Base-by-base conservation (phyloP, 768 basidiomycete genomes). In the Ramaria rubella region DNA sequence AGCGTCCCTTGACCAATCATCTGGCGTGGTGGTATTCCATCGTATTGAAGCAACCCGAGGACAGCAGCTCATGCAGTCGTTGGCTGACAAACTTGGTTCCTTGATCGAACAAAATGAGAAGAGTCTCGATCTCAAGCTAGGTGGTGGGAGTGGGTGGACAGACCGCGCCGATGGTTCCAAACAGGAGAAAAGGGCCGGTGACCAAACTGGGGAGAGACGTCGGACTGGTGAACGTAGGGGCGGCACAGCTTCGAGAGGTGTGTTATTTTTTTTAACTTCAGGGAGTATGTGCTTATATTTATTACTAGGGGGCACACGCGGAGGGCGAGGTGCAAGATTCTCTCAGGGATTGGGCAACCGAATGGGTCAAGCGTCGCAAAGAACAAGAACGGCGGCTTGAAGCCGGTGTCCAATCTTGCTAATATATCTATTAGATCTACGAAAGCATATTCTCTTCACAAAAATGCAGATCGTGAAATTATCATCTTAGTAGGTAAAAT, bases 51-150 rank as follows among this genome's bases (percentile, higher is more conserved):
- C 90, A 34, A 85, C 88, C 15, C 87, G 90, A 45, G 77, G 87
- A 3, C 96, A 99, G 70, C 87, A 93, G 68, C 76, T 97, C n/a
- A 86, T 91, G 1, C 87, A 88, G 65, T 81, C 82, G 38, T 79
- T 99, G 42, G 87, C 95, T 5, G 94, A 98, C 64, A 90, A 91
- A 71, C 80, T 94, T 19, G 83, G 79, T 24, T 76, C 79, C 19
- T 77, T 97, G 81, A 85, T 94, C 5, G 94, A 97, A 65, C 87
- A 90, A 63, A 95, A 92, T 64, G 94, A 97, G 71, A 95, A 94
- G 75, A 75, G 81, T 1, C 72, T 96, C 45, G 94, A 96, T 68
- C 66, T 77, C 61, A 94, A 93, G 69, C 81, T 94, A 62, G 91
- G 92, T 50, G 80, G 80, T 4, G 70, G 74, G 34, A 69, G 75